Base-by-base conservation (phyloP, 2,329 filamentous ascomycete genomes). In the Paracoccidioides lutzii region DNA sequence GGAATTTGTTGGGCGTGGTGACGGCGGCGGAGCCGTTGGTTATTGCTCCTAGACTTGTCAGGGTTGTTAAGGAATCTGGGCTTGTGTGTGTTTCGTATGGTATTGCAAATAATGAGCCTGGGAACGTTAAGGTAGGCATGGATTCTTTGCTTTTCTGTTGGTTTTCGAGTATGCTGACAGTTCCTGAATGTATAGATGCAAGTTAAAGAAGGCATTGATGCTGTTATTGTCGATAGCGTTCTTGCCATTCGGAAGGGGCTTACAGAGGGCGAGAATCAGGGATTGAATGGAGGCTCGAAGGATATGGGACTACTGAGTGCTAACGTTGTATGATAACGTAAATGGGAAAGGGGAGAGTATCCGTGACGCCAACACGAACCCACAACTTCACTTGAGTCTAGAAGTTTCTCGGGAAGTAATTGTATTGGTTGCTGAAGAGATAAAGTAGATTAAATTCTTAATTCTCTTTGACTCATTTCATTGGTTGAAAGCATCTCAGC, bases 41-140 rank as follows among this genome's bases (percentile, higher is more conserved):
- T 55, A 85, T 89, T 63, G 93, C 89, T 65, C 94, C 94, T 1
- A 77, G 93, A 33, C 75, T 98, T 46, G 90, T 98, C 43, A 84
- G 81, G 64, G 90, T 96, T 28, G 90, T 98, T 14, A 97, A 97
- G 75, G 90, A 95, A 71, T 89, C 84, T 52, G 91, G 91, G 4
- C 72, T 98, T 58, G 89, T 98, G 2, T 98, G 93, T 67, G 90
- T 97, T 55, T 94, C 87, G 61, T 98, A 98, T 66, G 93, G 93
- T n/a, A 76, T 78, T 10, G 71, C 89, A 65, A 98, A 98, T 68
- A 98, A 98, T 59, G 85, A 96, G 53, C 81, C 88, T 0, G 76
- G 80, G 22, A 85, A 94, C 71, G 90, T 95, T 40, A 84, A 91
- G 78, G 88, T 93, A 91, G 78, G 88, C 93, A 78, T 71, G 82